Base-by-base conservation (phyloP, 2,329 filamentous ascomycete species). In the Domatiomyces catenatus region DNA sequence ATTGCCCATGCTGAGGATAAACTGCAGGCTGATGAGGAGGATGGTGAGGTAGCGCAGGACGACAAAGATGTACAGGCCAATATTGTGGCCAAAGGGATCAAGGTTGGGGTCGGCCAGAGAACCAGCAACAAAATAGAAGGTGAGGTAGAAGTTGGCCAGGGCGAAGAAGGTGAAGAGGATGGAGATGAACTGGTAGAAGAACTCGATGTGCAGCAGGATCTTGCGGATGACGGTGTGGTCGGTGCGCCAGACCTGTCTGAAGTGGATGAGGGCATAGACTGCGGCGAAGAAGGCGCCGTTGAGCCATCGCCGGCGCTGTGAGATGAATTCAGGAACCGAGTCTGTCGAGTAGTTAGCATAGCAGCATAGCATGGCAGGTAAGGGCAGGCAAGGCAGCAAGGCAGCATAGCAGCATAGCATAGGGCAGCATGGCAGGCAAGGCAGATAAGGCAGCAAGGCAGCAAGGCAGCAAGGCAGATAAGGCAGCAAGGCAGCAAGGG, bases 221-320 rank as follows among this genome's bases (percentile, higher is more conserved):
- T 98, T 98, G 59, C 92, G 84, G 39, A 81, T 76, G 19, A 96
- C 62, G 0, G 87, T 92, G 67, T 98, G 92, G 65, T 96, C 92
- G 0, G 92, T 98, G 20, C 71, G 69, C 85, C 90, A 94, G 62
- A 98, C 82, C 68, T 98, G 93, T 59, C 78, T 82, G 67, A 90
- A 94, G 69, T 98, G 92, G 43, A 95, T 84, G 2, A 96, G 79
- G 1, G 90, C 96, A 73, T 96, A 98, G 48, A 96, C 89, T 44
- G 92, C 92, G 0, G 92, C 93, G 65, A 98, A 98, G 73, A 98
- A 98, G 58, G 92, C 92, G 63, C 92, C 92, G 65, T 98, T 98
- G 55, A 98, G 81, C 92, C 92, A 98, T 67, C 92, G 80, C 64
- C 92, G 81, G 63, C 92, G 84, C 64, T 98, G 92, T 0, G 89